Base-by-base conservation (phyloP, 75 land plant genomes). In the Larix kaempferi region DNA sequence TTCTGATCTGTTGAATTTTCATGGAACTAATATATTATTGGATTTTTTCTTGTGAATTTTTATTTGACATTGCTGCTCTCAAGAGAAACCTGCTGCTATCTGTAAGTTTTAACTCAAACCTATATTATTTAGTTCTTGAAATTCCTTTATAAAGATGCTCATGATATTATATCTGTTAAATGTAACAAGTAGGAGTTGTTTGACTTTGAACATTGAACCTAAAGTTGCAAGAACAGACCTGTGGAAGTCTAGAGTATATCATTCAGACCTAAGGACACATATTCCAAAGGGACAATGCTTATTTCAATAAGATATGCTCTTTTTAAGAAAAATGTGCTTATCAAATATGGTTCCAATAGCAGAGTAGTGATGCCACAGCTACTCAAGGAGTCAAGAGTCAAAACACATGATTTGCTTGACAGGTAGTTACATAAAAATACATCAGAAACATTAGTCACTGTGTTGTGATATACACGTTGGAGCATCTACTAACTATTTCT, bases 51-150 rank as follows among this genome's bases (percentile, higher is more conserved):
- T 64, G 59, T 75, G 56, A 58, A 37, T 55, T 80, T 22, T 29
- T 78, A 73, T 78, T 16, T 23, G 75, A 29, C 33, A 41, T 59
- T 71, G 79, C 56, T 71, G 71, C 59, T 77, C 49, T 77, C 78
- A 82, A 95, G 99, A 97, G 87, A 97, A 97, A 83, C 99, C 99
- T 39, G 98, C 98, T 71, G 92, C 91, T 78, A 74, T 83, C 63
- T 81, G 99, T 97, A 87, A 89, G 99, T 94, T 27, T 15, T 3
- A 33, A 19, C 37, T 77, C 27, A 25, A 52, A 54, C 39, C 16
- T 67, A 21, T 35, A 21, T 11, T 39, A 35, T 8, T 67, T 39
- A 6, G 6, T 21, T 67, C 27, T 67, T 67, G 22, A 39, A 37
- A 37, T 39, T 67, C n/a, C 2, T 67, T 29, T 67, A n/a, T 37